phyloP scores from a whole-genome alignment of 2,329 filamentous ascomycete genomes.

The Triangularia setosa region DNA sequence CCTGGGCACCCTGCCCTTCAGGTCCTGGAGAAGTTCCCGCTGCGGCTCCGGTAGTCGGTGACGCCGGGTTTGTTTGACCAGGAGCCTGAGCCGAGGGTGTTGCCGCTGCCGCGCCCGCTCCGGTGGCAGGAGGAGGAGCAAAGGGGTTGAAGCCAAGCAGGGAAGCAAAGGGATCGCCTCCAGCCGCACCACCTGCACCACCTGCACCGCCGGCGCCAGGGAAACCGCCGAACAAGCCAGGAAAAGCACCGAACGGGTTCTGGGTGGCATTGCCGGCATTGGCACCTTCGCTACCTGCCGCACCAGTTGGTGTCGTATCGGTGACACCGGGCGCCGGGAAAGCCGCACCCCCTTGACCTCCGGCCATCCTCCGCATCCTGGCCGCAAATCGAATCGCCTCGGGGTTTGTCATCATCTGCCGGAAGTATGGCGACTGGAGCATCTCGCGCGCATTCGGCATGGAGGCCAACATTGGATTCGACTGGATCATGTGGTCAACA shows the following conservation, averaged over 20 bases:
- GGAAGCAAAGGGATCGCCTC: conserved; percentile 31
- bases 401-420: conserved; percentile 90
- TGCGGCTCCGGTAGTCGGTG: not conserved
- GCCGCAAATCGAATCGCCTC: conserved; percentile 77
- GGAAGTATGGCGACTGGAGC: conserved; percentile 82
- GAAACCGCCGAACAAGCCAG: conserved; percentile 15
- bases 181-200: conserved; percentile 21
- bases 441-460: conserved; percentile 77
- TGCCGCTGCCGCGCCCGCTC: conserved; percentile 2
- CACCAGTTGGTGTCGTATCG: conserved; percentile 65
- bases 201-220: conserved; percentile 17
- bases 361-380: conserved; percentile 73
- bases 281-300: conserved; percentile 28
- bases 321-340: conserved; percentile 93
- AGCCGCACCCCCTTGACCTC: conserved; percentile 46
- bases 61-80: conserved; percentile 7
- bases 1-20: conserved; percentile 10
- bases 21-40: not conserved
- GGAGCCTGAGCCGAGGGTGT: conserved; percentile 14
- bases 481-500: conserved; percentile 89
- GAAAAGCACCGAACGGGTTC: conserved; percentile 44
- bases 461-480: conserved; percentile 76
- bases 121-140: conserved; percentile 56
- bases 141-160: conserved; percentile 62
- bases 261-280: conserved; percentile 32